Percentiles rank a stretch among this genome's conserved stretches.
phyloP scores from a whole-genome alignment of 169 alveolate species.

The Babesia bigemina region DNA sequence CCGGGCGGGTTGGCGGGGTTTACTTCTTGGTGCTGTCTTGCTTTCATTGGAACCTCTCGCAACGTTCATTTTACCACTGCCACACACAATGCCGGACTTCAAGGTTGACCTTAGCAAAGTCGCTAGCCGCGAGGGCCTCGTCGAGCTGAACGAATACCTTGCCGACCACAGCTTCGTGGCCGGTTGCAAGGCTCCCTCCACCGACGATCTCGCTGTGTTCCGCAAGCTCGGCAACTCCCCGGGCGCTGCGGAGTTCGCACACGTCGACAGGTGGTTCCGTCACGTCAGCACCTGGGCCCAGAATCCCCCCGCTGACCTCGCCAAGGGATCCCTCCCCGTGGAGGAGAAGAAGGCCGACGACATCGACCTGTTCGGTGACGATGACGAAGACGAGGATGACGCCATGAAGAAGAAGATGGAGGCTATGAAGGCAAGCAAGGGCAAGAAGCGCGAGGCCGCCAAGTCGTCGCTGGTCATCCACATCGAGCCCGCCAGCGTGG shows the following conservation, averaged over 20 bases:
- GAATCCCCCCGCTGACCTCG: conserved; percentile 61
- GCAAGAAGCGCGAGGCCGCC: conserved; percentile 71
- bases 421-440: conserved; percentile 77
- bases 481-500: conserved; percentile 81
- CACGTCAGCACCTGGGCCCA: conserved; percentile 65
- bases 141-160: conserved; percentile 48
- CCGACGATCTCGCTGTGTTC: conserved; percentile 66
- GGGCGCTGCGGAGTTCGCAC: conserved; percentile 25
- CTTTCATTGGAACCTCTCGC: background rate
- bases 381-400: conserved; percentile 71
- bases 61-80: background rate
- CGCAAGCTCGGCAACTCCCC: conserved; percentile 69
- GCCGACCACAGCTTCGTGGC: conserved; percentile 68
- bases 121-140: conserved; percentile 45
- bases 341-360: conserved; percentile 59
- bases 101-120: conserved; percentile 46
- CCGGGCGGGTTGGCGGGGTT: background rate
- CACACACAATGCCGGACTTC: conserved; percentile 47
- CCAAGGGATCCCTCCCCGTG: conserved; percentile 56
- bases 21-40: background rate
- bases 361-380: conserved; percentile 72
- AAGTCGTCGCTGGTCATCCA: conserved; percentile 84
- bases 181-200: conserved; percentile 58
- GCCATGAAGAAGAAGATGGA: conserved; percentile 79
- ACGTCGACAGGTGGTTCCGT: conserved; percentile 62